phyloP scores from a whole-genome alignment of 306 rosid species.

The Malus sylvestris region DNA sequence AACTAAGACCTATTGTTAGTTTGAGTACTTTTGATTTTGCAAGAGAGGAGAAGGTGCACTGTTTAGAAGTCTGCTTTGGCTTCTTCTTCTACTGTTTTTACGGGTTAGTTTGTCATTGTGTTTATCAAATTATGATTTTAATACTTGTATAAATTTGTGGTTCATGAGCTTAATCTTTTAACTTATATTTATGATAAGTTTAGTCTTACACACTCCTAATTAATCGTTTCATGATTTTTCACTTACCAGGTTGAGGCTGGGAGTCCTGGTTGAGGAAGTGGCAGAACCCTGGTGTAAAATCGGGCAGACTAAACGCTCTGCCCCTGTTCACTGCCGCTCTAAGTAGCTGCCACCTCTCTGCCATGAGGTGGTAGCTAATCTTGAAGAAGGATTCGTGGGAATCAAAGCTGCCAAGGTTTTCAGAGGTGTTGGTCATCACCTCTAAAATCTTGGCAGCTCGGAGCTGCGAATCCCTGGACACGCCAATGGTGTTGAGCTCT shows the following conservation, averaged over 20 bases:
- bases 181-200: no score
- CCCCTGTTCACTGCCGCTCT: slow-evolving; percentile 37
- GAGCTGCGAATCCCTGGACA: slow-evolving; percentile 83
- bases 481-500: slow-evolving; percentile 77
- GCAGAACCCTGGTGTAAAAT: slow-evolving; percentile 44
- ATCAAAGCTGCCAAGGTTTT: slow-evolving; percentile 11
- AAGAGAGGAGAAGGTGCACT: no score
- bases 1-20: no score
- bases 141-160: no score
- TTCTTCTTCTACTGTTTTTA: no score
- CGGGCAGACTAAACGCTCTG: slow-evolving; percentile 47
- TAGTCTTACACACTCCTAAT: not conserved
- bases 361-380: slow-evolving; percentile 42
- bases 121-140: no score
- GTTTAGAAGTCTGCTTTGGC: no score
- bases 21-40: no score
- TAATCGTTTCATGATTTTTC: not conserved
- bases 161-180: no score
- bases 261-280: slow-evolving; percentile 26
- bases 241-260: slow-evolving; percentile 66
- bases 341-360: slow-evolving; percentile 58
- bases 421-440: slow-evolving; percentile 42
- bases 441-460: slow-evolving; percentile 74
- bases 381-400: slow-evolving; percentile 43
- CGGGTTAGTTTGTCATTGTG: no score